Evolutionary conservation across 2,329 filamentous ascomycete species (phyloP).

Genomic region (Cladosporium halotolerans): DNA sequence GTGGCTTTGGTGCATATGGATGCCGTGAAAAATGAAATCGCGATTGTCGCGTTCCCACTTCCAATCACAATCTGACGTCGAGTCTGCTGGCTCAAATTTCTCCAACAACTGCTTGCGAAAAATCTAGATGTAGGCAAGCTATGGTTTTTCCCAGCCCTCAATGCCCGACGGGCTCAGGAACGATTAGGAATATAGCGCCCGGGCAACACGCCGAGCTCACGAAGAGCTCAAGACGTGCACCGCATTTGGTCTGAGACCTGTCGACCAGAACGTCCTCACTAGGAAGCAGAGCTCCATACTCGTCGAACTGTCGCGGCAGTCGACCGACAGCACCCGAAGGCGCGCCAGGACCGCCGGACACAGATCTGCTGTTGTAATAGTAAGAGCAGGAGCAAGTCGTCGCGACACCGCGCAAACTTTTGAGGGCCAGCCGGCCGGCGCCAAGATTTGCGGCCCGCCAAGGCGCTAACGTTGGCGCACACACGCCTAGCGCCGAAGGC

Average conservation of each 20-base stretch:
- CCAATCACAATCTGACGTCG: too few relatives aligned
- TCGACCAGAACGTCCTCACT: conserved; percentile 86
- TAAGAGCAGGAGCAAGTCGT: conserved; percentile 20
- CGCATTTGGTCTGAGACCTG: conserved; percentile 77
- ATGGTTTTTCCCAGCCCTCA: conserved; percentile 93
- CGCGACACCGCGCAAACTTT: conserved; percentile 7
- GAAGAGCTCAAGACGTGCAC: conserved; percentile 44
- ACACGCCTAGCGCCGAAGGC: conserved; percentile 2
- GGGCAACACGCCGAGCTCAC: conserved; percentile 60
- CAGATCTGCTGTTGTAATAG: conserved; percentile 63
- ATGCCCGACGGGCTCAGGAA: conserved; percentile 81
- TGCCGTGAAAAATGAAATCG: too few relatives aligned
- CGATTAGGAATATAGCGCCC: conserved; percentile 83
- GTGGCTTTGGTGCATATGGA: too few relatives aligned
- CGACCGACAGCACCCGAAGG: conserved; percentile 57
- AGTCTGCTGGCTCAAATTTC: not conserved
- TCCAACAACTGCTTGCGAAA: conserved; percentile 1
- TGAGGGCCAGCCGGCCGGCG: not conserved
- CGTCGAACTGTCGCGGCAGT: conserved; percentile 81
- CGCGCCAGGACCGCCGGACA: conserved; percentile 71
- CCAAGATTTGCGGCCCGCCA: not conserved
- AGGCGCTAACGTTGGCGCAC: not conserved
- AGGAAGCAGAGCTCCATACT: conserved; percentile 67
- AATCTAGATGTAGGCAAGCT: conserved; percentile 39
- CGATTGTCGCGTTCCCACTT: too few relatives aligned